Conservation (phyloP, 2,329 filamentous ascomycete genomes). For the Paradendryphiella salina region DNA sequence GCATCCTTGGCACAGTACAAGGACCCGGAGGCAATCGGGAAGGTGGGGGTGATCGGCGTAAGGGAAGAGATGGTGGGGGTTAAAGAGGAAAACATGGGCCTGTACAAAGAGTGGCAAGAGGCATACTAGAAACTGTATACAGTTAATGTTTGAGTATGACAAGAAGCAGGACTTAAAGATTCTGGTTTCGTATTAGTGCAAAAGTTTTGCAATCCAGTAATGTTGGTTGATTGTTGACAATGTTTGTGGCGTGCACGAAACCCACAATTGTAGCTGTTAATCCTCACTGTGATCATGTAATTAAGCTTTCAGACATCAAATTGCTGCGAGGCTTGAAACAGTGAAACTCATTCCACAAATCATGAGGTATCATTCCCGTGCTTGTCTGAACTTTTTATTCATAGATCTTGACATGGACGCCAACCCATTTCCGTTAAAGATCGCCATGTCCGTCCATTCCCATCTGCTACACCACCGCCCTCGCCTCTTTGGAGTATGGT, state of each 20-base stretch:
- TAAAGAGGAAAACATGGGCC: constrained; percentile 44
- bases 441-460: constrained; percentile 41
- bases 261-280: too few relatives aligned
- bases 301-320: background rate
- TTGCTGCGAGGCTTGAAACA: background rate
- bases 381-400: constrained; percentile 48
- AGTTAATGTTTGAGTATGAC: background rate
- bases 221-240: background rate
- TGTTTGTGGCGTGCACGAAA: background rate
- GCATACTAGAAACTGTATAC: background rate
- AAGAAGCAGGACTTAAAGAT: background rate
- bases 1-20: constrained; percentile 69
- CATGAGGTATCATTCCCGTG: constrained; percentile 24
- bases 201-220: background rate
- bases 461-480: constrained; percentile 38
- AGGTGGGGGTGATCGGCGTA: constrained; percentile 70
- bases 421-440: constrained; percentile 46
- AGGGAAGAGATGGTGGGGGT: constrained; percentile 74
- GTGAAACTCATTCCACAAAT: constrained; percentile 17
- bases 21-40: constrained; percentile 46
- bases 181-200: constrained; percentile 3
- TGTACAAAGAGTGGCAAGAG: constrained; percentile 49
- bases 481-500: constrained; percentile 40
- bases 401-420: constrained; percentile 49
- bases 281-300: background rate